Conservation (phyloP, 2,329 filamentous ascomycete species). For the Calonectria naviculata region DNA sequence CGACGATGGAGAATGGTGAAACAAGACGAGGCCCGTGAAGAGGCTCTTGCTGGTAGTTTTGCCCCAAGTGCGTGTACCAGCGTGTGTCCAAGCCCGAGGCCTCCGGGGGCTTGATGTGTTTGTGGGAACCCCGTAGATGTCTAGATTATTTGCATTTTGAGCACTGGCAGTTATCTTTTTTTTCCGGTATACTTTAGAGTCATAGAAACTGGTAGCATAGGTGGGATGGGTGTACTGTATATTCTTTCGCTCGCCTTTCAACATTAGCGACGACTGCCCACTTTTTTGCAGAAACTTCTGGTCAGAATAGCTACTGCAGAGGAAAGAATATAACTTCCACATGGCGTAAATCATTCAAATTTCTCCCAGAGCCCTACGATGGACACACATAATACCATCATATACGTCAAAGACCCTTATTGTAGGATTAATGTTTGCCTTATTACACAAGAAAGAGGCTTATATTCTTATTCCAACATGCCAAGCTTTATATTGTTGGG, state of each 20-base stretch:
- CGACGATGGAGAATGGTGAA: constrained; percentile 19
- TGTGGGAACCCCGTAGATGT: background rate
- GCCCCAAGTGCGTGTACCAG: background rate
- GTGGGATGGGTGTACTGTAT: background rate
- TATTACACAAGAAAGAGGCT: no score
- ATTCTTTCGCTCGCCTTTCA: background rate
- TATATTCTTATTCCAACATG: no score
- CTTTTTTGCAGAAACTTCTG: background rate
- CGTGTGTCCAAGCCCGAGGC: constrained; percentile 10
- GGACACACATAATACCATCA: no score
- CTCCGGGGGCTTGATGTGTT: background rate
- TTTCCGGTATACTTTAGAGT: background rate
- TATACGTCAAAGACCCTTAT: no score
- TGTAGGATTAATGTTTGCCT: no score
- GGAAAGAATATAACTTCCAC: no score
- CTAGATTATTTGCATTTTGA: background rate
- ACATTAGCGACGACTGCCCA: background rate
- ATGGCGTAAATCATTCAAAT: no score
- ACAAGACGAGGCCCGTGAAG: constrained; percentile 4
- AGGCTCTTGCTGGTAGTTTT: background rate
- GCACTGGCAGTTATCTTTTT: background rate
- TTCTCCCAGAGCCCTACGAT: no score
- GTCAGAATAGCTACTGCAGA: background rate
- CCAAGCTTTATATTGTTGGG: no score
- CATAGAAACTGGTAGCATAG: background rate